Evolutionary conservation across 179 eudicot species (phyloP), one percentile per base, ranked within the genome.

Genomic region (Drosera spatulata): DNA sequence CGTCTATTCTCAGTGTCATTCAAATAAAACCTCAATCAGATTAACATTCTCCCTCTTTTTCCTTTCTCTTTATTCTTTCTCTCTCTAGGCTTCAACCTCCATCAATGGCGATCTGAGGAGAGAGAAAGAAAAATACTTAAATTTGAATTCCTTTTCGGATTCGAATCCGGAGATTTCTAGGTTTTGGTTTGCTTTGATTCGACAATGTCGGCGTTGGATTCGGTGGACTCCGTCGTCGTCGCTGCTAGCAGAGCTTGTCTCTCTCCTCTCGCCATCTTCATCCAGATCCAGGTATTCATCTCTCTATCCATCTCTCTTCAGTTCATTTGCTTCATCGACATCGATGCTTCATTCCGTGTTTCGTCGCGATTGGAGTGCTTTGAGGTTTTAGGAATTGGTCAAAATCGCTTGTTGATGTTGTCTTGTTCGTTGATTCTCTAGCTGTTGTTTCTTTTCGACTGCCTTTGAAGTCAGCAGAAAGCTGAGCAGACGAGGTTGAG

Each of bases 261-360:
- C 62, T 58, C 62, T 55, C 79, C 81, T 12, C 7, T 80, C 54
- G 87, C 84, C 39, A 50, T 73, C 56, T 83, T 80, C 61, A 12
- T 89, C 56, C 97, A 89, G 91, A 82, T 82, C 87, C 97, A 89
- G 97, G 95, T 86, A 22, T 22, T 22, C 33, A 22, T 22, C 33
- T 33, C 15, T n/a, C 38, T 22, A 52, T 62, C 55, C 53, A 8
- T 63, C 58, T 50, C 11, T 58, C 50, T 56, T 38, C 14, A 10
- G 33, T 22, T 22, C 33, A 37, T n/a, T 10, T 52, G 9, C 37
- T 39, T 46, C 11, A 7, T 11, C 10, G 11, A 46, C 8, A 46
- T 46, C 11, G 8, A 7, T 46, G 11, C n/a, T 11, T 4, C 53
- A 50, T 50, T 50, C 13, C 5, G 9, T 5, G 39, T 37, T 45